Evolutionary conservation across 139 green algal species (phyloP), one percentile per base, ranked within the genome.

Genomic region (Mesotaenium endlicherianum): DNA sequence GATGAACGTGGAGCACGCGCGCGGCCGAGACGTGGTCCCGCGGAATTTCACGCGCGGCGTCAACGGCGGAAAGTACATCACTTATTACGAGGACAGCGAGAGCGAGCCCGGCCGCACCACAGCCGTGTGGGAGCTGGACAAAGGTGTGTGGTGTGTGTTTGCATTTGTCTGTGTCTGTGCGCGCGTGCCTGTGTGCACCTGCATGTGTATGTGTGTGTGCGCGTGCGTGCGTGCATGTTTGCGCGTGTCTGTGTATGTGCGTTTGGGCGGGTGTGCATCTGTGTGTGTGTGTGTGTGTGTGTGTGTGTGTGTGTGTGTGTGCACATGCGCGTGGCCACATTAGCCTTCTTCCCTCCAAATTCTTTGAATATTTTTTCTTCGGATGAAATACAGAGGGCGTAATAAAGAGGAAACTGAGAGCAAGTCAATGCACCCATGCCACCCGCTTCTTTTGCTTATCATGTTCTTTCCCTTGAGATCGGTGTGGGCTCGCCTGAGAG

Each of bases 51-150:
- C 20, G 50, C 50, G 50, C 20, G 50, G 26, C 50, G 20, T 26
- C 50, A 64, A 64, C 50, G 50, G 50, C 50, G n/a, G n/a, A n/a
- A 64, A 17, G 36, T 74, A 74, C 64, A 74, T 17, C 64, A 74
- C 64, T 31, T 74, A 31, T 16, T 74, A 41, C 36, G 64, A 74
- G 36, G 64, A 74, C 64, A 41, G 14, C 11, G 14, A 74, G 11
- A 74, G 64, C 36, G 14, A 31, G 14, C 64, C 64, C 34, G 64
- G 64, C 11, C 17, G 36, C 11, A 14, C 11, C 8, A 74, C 64
- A 11, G 64, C 64, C 14, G 64, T 74, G 11, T 74, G 64, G 64
- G 64, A 74, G 64, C 11, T 74, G 31, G 64, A 74, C 64, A 14
- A 17, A 74, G 64, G 64, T 74, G 36, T 11, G 64, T 17, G 36